Evolutionary conservation across 108 stramenopile genomes (phyloP), one percentile per base, ranked within the genome.

Genomic region (Fistulifera solaris): DNA sequence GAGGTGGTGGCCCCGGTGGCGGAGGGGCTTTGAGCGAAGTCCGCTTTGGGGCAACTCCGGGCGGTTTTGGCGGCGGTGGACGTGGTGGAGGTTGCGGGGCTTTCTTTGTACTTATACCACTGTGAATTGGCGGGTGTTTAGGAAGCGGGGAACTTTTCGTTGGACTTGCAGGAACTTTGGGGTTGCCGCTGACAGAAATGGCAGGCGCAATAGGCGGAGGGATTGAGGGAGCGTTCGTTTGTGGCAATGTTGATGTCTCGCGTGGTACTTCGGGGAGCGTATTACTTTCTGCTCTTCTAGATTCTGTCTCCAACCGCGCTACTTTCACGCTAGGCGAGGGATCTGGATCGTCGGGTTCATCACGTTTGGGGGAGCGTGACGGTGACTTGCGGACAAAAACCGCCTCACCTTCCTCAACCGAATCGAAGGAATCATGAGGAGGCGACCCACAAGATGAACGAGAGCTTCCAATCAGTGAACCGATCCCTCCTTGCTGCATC

Each of bases 391-490:
- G 64, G n/a, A 80, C 77, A 62, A 83, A 87, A 0, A 75, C 76
- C 21, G 83, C 82, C 59, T 84, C 87, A 8, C 63, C 63, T 55
- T 87, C 85, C 26, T 80, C 83, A 61, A 84, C 87, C 8, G 75
- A 59, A 41, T 80, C 67, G 44, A 67, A 87, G 13, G 68, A 63
- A 60, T 82, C 80, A 42, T 78, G 78, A 28, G 87, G 87, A 46
- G 87, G 80, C 11, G 83, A 81, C 13, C 80, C 78, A n/a, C 80
- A 77, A 42, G 86, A 77, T 51, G 77, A 69, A 21, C 55, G 51
- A 56, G 63, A 26, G 11, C 21, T 45, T 4, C 21, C 44, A 6
- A 21, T 45, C 16, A 21, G 19, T 21, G 44, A 45, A 25, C 47
- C 66, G 40, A 26, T 48, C 27, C 47, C 40, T 25, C 54, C 54